Conservation (phyloP, 345 rosid genomes). For the Carallia pectinifolia region DNA sequence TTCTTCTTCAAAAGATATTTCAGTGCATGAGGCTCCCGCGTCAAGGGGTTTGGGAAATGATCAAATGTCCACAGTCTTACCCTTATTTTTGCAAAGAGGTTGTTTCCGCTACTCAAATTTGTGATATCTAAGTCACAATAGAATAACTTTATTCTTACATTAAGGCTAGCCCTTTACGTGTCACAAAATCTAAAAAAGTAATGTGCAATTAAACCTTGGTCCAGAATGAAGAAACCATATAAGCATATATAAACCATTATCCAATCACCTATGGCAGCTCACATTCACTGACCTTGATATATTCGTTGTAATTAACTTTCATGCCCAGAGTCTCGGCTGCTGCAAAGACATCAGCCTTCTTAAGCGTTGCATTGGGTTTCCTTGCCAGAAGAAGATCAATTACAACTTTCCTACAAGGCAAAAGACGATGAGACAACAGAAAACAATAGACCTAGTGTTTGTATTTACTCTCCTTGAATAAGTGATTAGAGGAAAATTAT, state of each 20-base stretch:
- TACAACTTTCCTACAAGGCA: slow-evolving; percentile 57
- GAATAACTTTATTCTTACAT: too few relatives aligned
- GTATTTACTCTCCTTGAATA: background rate
- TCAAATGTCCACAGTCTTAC: too few relatives aligned
- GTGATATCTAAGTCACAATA: too few relatives aligned
- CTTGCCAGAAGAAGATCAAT: slow-evolving; percentile 51
- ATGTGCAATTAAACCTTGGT: background rate
- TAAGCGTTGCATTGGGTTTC: slow-evolving; percentile 56
- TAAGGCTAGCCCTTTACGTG: background rate
- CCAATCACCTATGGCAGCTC: background rate
- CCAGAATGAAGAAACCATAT: too few relatives aligned
- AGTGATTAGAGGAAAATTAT: slow-evolving; percentile 2
- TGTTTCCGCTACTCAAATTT: too few relatives aligned
- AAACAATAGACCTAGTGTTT: background rate
- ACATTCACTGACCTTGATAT: slow-evolving; percentile 47
- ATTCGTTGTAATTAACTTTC: slow-evolving; percentile 46
- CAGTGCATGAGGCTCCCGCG: too few relatives aligned
- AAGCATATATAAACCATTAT: background rate
- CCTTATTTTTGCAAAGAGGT: too few relatives aligned
- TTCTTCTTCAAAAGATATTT: too few relatives aligned
- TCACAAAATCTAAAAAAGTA: background rate
- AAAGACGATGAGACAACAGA: background rate
- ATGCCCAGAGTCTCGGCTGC: slow-evolving; percentile 51
- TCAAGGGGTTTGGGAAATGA: too few relatives aligned
- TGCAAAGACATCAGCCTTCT: slow-evolving; percentile 57